phyloP scores from a whole-genome alignment of 169 alveolate genomes.

The Eimeria acervulina region DNA sequence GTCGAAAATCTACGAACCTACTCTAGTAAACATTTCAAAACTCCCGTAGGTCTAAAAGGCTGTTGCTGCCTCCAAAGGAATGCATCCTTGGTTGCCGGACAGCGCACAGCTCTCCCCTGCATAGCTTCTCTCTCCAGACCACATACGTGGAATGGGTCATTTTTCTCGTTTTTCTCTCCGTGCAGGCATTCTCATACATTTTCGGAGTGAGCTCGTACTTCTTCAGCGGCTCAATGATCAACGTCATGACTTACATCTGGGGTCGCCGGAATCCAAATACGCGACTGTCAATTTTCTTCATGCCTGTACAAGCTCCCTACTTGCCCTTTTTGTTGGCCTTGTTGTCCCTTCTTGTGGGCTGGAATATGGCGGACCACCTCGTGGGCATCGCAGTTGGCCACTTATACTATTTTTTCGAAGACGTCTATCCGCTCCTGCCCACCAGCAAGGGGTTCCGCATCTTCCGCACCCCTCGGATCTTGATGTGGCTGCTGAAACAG shows the following conservation, averaged over 20 bases:
- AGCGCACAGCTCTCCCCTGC: neutral
- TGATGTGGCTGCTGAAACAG: constrained; percentile 83
- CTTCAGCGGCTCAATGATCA: constrained; percentile 95
- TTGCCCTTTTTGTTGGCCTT: constrained; percentile 94
- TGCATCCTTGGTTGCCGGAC: neutral
- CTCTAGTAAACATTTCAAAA: neutral
- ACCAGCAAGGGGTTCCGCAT: constrained; percentile 92
- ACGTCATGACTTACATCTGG: constrained; percentile 96
- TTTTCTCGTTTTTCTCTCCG: neutral
- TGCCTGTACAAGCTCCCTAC: constrained; percentile 95
- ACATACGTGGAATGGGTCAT: neutral
- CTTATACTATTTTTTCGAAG: constrained; percentile 94
- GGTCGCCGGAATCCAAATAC: constrained; percentile 94
- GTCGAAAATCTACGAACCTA: neutral
- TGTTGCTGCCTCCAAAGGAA: neutral
- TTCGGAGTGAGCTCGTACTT: constrained; percentile 91
- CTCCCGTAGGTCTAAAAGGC: neutral
- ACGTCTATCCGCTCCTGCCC: constrained; percentile 95
- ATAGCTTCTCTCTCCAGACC: neutral
- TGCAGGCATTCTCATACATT: constrained; percentile 86
- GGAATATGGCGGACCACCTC: constrained; percentile 92
- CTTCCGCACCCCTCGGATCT: constrained; percentile 92
- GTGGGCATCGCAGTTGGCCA: constrained; percentile 95
- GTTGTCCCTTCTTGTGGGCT: constrained; percentile 92
- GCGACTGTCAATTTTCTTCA: constrained; percentile 91